Evolutionary conservation across 2,329 filamentous ascomycete species (phyloP).

Genomic region (Paraphoma chrysanthemicola): DNA sequence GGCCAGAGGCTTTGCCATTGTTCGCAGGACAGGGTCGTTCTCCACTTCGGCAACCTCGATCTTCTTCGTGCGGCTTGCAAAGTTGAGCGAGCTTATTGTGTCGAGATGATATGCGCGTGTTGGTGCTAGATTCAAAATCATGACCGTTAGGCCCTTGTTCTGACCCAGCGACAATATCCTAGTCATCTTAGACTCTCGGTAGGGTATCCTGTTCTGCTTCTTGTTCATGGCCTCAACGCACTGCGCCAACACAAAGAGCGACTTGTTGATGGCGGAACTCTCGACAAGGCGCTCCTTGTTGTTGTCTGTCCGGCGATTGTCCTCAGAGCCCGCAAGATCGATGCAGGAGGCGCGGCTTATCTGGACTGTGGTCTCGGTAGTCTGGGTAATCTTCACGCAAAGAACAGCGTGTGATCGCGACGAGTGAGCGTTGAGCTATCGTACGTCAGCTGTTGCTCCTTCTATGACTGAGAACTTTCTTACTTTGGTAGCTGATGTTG

Average conservation of each 20-base stretch:
- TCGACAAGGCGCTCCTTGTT: constrained; percentile 92
- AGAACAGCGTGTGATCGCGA: constrained; percentile 90
- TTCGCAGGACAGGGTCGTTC: constrained; percentile 83
- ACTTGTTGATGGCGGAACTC: constrained; percentile 97
- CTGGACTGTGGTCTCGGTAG: constrained; percentile 68
- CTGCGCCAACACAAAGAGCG: constrained; percentile 89
- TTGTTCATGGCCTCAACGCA: constrained; percentile 94
- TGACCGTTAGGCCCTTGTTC: constrained; percentile 93
- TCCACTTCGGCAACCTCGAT: constrained; percentile 96
- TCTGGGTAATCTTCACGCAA: constrained; percentile 85
- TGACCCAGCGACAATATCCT: constrained; percentile 89
- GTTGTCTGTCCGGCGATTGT: constrained; percentile 93
- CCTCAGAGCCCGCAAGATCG: constrained; percentile 92
- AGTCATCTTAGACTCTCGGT: constrained; percentile 97
- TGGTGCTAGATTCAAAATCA: constrained; percentile 94
- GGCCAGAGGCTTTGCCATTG: constrained; percentile 47
- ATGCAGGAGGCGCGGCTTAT: constrained; percentile 90
- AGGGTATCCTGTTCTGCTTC: constrained; percentile 79
- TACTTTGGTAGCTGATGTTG: constrained; percentile 85
- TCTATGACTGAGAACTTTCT: constrained; percentile 4
- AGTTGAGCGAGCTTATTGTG: constrained; percentile 90
- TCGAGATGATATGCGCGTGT: constrained; percentile 93
- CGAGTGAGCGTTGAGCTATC: constrained; percentile 82
- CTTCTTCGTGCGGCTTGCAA: constrained; percentile 93
- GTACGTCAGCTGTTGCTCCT: constrained; percentile 1